Conservation (phyloP, 371 early-diverging fungal genomes). For the Mucor velutinosus region DNA sequence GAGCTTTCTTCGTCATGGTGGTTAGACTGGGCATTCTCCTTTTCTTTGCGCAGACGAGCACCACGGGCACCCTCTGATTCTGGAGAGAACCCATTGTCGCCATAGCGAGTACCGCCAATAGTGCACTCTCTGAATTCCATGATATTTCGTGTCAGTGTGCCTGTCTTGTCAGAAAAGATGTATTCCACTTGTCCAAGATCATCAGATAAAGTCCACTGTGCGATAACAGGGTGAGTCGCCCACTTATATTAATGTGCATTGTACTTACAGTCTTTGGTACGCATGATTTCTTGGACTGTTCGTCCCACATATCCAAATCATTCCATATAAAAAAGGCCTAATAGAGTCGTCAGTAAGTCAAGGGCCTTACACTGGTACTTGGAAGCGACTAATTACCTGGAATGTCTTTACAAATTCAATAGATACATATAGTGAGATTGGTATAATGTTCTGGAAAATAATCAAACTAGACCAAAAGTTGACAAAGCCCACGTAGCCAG, state of each 20-base stretch:
- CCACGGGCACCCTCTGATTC: slow-evolving; percentile 66
- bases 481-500: slow-evolving; percentile 52
- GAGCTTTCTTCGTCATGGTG: slow-evolving; percentile 26
- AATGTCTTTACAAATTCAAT: slow-evolving; percentile 86
- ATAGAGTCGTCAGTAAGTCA: slow-evolving; percentile 6
- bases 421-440: slow-evolving; percentile 95
- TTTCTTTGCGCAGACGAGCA: slow-evolving; percentile 43
- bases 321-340: slow-evolving; percentile 86
- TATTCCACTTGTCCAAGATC: slow-evolving; percentile 96
- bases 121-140: slow-evolving; percentile 88
- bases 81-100: slow-evolving; percentile 66
- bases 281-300: slow-evolving; percentile 65
- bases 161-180: slow-evolving; percentile 97
- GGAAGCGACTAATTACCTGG: slow-evolving; percentile 64
- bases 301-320: slow-evolving; percentile 87
- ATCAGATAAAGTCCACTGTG: slow-evolving; percentile 90
- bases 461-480: slow-evolving; percentile 80
- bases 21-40: slow-evolving; percentile 23
- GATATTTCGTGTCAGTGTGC: slow-evolving; percentile 96
- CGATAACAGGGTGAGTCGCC: not conserved
- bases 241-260: not conserved
- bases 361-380: not conserved
- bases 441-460: slow-evolving; percentile 95
- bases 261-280: slow-evolving; percentile 68
- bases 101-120: slow-evolving; percentile 83